Base-by-base conservation (phyloP, 768 basidiomycete species). In the Panaeolus cyanescens region DNA sequence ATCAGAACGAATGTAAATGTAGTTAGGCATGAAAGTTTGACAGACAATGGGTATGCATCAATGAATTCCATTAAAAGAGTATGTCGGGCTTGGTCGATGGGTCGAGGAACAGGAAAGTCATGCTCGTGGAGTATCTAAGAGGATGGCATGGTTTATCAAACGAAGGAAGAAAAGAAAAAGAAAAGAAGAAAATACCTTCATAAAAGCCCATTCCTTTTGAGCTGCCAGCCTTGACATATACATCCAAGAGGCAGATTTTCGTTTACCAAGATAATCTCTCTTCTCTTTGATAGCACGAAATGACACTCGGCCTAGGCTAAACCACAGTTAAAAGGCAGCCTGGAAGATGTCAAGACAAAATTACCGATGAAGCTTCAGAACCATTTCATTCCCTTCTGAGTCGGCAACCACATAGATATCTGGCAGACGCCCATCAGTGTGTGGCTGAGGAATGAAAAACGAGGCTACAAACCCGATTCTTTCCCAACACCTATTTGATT, bases 401-500 rank as follows among this genome's bases (percentile, higher is more conserved):
- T 97, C 88, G 2, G 93, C 94, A 19, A 96, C 95, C 60, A 96
- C 82, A 71, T 96, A 93, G 67, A 96, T 92, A 74, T 96, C 94
- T 93, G 62, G 42, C 31, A 45, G 3, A 17, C 56, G 34, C 15
- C 55, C 32, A 55, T 58, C 7, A 60, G 34, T 42, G 30, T 42
- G 50, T 20, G 5, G 33, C 9, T 19, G 12, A 36, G 32, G 57
- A 36, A 45, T 7, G 42, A 37, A 50, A 30, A 53, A n/a, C 57
- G 50, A 15, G 58, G 32, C 45, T 32, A 69, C 84, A 59, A 60
- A 90, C 96, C 96, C 55, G 93, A 93, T 77, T 99, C 97, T 76
- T 99, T 99, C 13, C 97, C 97, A 30, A 97, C 96, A 31, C 97
- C 97, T 68, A 99, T 96, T 78, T 97, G 94, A 71, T 97, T 97